Conservation (phyloP, 352 stramenopile genomes). For the Globisporangium carolinianum region DNA sequence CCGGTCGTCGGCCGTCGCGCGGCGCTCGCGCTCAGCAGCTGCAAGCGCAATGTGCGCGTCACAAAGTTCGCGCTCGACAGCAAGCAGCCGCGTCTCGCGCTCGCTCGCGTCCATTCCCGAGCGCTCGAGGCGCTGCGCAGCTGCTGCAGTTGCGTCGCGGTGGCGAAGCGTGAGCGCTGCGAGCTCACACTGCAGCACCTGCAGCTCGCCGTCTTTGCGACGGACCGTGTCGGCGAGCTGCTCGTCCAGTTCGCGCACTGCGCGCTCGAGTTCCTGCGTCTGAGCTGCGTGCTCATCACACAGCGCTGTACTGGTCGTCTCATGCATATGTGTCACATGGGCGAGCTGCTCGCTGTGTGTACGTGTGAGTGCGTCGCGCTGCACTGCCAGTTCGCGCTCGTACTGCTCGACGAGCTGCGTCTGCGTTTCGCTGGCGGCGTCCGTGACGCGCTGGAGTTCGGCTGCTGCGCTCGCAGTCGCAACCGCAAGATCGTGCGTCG, state of each 20-base stretch:
- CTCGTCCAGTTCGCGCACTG: constrained; percentile 35
- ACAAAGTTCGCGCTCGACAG: constrained; percentile 17
- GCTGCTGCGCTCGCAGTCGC: constrained; percentile 12
- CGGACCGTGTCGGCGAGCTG: constrained; percentile 17
- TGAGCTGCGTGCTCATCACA: constrained; percentile 34
- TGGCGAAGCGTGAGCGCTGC: constrained; percentile 15
- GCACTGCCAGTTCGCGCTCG: constrained; percentile 6
- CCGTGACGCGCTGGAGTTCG: constrained; percentile 15
- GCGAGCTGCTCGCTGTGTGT: constrained; percentile 31
- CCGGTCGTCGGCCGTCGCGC: constrained; percentile 27
- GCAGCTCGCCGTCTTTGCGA: constrained; percentile 18
- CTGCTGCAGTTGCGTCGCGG: constrained; percentile 12
- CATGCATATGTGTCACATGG: constrained; percentile 16
- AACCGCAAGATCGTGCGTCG: constrained; percentile 1
- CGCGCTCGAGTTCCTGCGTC: constrained; percentile 35
- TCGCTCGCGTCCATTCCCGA: constrained; percentile 38
- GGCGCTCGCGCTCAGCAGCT: constrained; percentile 20
- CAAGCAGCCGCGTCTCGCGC: constrained; percentile 20
- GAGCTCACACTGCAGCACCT: constrained; percentile 18
- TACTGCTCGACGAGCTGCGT: constrained; percentile 9
- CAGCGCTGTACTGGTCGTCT: constrained; percentile 26
- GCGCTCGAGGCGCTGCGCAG: constrained; percentile 18
- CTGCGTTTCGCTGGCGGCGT: constrained; percentile 13
- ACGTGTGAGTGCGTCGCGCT: constrained; percentile 18
- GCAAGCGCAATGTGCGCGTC: constrained; percentile 19